Base-by-base conservation (phyloP, 78 protist species). In the Speleostelium caveatum region DNA sequence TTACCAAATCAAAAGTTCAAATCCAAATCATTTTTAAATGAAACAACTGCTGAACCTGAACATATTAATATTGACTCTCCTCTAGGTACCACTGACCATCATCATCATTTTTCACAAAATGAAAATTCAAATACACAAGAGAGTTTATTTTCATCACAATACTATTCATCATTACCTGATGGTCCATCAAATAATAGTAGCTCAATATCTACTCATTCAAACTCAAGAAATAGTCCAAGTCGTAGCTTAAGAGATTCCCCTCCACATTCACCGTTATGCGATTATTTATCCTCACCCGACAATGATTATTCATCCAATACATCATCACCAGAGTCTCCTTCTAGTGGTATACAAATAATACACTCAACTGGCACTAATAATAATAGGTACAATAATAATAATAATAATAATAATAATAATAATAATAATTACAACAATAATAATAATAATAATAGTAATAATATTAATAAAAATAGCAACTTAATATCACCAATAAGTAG, bases 21-120 rank as follows among this genome's bases (percentile, higher is more conserved):
- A 61, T 17, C n/a, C 7, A 21, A 10, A 61, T 61, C 67, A 21
- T 22, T 28, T 10, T 8, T 61, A 16, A 14, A 49, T 49, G 14
- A 61, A 22, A 21, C 60, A 45, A 33, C 35, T 68, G 62, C 10
- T 39, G 58, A 71, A 71, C 62, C 36, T 7, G 45, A 65, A 65
- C 49, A 1, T 32, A 4, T 65, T 65, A 17, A 30, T 36, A 36
- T 3, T 65, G 35, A 21, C 26, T 16, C 8, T 21, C 7, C 30
- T 45, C 53, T 45, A 14, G 53, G 10, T 45, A 45, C n/a, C 10
- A 14, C 6, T 45, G 53, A 14, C 6, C 10, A 45, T 45, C 10
- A 6, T 14, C 53, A 45, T 14, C 10, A 6, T 45, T 45, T 10
- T 45, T 14, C 10, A 45, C n/a, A 14, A 14, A 45, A 10, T 14